phyloP scores from a whole-genome alignment of 768 basidiomycete genomes.

The Leccinellum rugosiceps region DNA sequence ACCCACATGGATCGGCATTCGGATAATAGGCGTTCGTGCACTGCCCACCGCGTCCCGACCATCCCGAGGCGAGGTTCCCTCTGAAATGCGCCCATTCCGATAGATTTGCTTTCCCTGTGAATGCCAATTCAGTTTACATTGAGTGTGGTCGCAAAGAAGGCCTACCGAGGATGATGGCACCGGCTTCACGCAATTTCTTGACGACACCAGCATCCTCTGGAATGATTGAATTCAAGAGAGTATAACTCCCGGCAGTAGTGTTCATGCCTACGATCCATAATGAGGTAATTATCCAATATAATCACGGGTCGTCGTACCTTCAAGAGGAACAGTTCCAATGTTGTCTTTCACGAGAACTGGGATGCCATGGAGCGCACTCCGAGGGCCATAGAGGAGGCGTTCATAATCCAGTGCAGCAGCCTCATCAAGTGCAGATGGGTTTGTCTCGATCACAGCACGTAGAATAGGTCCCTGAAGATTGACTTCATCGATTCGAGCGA shows the following conservation, averaged over 20 bases:
- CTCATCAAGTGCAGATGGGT: conserved; percentile 35
- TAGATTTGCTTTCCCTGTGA: conserved; percentile 51
- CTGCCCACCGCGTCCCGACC: conserved; percentile 58
- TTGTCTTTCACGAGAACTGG: conserved; percentile 37
- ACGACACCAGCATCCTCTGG: conserved; percentile 35
- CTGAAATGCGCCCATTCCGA: conserved; percentile 54
- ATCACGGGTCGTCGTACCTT: conserved; percentile 15
- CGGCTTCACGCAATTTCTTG: conserved; percentile 30
- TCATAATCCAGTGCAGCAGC: conserved; percentile 35
- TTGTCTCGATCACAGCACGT: conserved; percentile 41
- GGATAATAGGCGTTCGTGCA: conserved; percentile 48
- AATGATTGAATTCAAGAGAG: conserved; percentile 33
- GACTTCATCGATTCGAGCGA: conserved; percentile 42
- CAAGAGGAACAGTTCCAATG: conserved; percentile 29
- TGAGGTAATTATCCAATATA: neutral
- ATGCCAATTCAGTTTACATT: neutral
- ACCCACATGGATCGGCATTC: conserved; percentile 53
- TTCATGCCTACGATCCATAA: conserved; percentile 34
- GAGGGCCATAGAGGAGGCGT: conserved; percentile 24
- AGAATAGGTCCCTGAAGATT: conserved; percentile 36
- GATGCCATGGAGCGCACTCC: conserved; percentile 38
- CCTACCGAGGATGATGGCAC: conserved; percentile 34
- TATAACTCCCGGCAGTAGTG: conserved; percentile 39
- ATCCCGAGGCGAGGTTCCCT: conserved; percentile 45
- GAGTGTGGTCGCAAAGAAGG: neutral